These are phyloP conservation scores for Aureobasidium vineae DNA, from an alignment of 2,329 filamentous ascomycete species.

Conservation along the genomic window DNA sequence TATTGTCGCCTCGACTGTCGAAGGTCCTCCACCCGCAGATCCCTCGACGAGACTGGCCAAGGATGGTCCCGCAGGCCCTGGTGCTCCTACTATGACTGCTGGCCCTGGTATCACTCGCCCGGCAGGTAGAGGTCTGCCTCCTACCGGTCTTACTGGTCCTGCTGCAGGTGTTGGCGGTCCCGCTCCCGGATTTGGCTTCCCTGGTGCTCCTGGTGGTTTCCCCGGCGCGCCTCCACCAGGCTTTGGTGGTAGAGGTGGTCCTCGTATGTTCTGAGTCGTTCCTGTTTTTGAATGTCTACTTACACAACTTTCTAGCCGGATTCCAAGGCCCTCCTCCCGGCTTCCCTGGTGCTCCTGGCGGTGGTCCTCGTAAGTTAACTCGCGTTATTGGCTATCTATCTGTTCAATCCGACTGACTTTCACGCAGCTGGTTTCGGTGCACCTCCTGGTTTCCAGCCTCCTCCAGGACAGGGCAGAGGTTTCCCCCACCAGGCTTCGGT, in stretches of 20 bases:
- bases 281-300: constrained; percentile 12
- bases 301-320: constrained; percentile 24
- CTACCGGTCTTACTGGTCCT: constrained; percentile 82
- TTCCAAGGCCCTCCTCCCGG: constrained; percentile 34
- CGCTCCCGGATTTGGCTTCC: constrained; percentile 58
- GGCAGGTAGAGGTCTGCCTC: constrained; percentile 73
- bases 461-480: constrained; percentile 45
- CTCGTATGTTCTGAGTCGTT: constrained; percentile 30
- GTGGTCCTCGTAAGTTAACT: constrained; percentile 30
- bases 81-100: constrained; percentile 68
- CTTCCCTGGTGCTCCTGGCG: constrained; percentile 49
- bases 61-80: constrained; percentile 58
- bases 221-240: constrained; percentile 45
- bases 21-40: constrained; percentile 92
- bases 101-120: constrained; percentile 90
- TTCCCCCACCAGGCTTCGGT: constrained; percentile 21
- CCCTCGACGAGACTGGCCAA: constrained; percentile 80
- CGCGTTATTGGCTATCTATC: background rate
- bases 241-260: constrained; percentile 41
- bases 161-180: constrained; percentile 82
- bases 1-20: constrained; percentile 91
- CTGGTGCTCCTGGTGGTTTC: constrained; percentile 51
- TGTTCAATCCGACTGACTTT: background rate
- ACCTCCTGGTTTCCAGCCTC: constrained; percentile 38
- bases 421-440: constrained; percentile 29